phyloP scores from a whole-genome alignment of 345 rosid genomes.

The Aquilaria yunnanensis region DNA sequence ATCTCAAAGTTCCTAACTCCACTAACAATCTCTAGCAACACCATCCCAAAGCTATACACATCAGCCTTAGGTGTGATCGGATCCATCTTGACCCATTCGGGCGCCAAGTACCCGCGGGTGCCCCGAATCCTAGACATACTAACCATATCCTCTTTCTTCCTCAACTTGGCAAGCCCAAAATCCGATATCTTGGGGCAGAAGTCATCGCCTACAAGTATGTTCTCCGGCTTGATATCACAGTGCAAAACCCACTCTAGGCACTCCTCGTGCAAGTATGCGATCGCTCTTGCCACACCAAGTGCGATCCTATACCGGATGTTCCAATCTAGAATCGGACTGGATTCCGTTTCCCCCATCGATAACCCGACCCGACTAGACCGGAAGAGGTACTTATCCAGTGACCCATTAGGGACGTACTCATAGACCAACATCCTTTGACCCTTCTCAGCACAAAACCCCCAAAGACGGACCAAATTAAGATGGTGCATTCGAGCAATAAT shows the following conservation, averaged over 20 bases:
- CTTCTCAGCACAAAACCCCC: conserved; percentile 68
- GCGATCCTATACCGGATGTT: conserved; percentile 51
- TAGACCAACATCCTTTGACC: conserved; percentile 56
- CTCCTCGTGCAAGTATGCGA: conserved; percentile 74
- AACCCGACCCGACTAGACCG: conserved; percentile 16
- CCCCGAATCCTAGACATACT: conserved; percentile 64
- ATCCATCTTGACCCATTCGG: conserved; percentile 55
- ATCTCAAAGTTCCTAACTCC: conserved; percentile 48
- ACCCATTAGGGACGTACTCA: conserved; percentile 64
- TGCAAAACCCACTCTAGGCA: conserved; percentile 68
- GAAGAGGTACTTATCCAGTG: conserved; percentile 47
- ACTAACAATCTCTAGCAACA: conserved; percentile 49
- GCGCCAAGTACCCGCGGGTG: conserved; percentile 73
- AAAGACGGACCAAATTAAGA: conserved; percentile 52
- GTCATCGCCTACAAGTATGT: conserved; percentile 59
- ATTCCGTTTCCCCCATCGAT: conserved; percentile 3
- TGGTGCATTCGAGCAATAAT: conserved; percentile 70
- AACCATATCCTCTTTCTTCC: conserved; percentile 60
- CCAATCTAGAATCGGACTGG: conserved; percentile 43
- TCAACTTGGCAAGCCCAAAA: conserved; percentile 64
- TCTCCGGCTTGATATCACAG: conserved; percentile 61
- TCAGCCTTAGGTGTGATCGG: conserved; percentile 58
- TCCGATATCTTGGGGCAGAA: conserved; percentile 60
- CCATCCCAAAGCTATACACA: conserved; percentile 76
- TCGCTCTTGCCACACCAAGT: conserved; percentile 58